phyloP scores from a whole-genome alignment of 2,329 filamentous ascomycete species.

The Calonectria naviculata region DNA sequence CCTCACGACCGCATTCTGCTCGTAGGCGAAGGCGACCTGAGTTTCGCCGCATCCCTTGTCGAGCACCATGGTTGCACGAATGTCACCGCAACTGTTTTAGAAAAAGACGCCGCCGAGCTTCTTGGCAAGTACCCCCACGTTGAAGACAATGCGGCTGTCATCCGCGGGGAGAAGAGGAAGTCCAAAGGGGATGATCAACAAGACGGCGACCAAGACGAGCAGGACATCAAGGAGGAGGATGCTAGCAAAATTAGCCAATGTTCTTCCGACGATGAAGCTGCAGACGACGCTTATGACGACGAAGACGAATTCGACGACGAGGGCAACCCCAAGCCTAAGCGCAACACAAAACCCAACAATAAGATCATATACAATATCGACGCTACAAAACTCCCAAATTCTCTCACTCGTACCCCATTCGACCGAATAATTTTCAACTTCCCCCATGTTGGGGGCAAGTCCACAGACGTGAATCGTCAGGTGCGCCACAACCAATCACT shows the following conservation, averaged over 20 bases:
- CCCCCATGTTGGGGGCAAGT: slow-evolving; percentile 92
- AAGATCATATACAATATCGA: slow-evolving; percentile 72
- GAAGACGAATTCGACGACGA: slow-evolving; percentile 29
- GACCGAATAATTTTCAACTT: slow-evolving; percentile 95
- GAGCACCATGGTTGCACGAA: slow-evolving; percentile 73
- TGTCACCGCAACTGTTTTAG: slow-evolving; percentile 77
- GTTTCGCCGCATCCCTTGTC: slow-evolving; percentile 77
- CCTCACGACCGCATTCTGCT: slow-evolving; percentile 77
- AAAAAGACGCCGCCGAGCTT: slow-evolving; percentile 67
- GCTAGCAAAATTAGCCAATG: slow-evolving; percentile 16
- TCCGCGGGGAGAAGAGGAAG: slow-evolving; percentile 48
- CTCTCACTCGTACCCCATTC: slow-evolving; percentile 62
- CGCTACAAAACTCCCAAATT: slow-evolving; percentile 69
- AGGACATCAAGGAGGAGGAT: slow-evolving; percentile 28
- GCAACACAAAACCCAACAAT: slow-evolving; percentile 39
- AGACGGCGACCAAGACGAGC: slow-evolving; percentile 11
- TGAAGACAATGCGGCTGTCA: slow-evolving; percentile 64
- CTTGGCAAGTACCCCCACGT: slow-evolving; percentile 80
- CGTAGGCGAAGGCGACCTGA: slow-evolving; percentile 84
- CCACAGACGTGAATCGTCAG: slow-evolving; percentile 93
- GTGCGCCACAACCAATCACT: slow-evolving; percentile 91
- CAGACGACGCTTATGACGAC: slow-evolving; percentile 33
- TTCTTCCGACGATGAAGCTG: slow-evolving; percentile 17
- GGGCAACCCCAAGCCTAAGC: slow-evolving; percentile 27
- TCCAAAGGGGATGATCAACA: slow-evolving; percentile 23